A percentile compares a stretch with the other conserved stretches of the same genome.
Evolutionary conservation across 1,284 basidiomycete species (phyloP).

Genomic region (Papiliotrema fonsecae): DNA sequence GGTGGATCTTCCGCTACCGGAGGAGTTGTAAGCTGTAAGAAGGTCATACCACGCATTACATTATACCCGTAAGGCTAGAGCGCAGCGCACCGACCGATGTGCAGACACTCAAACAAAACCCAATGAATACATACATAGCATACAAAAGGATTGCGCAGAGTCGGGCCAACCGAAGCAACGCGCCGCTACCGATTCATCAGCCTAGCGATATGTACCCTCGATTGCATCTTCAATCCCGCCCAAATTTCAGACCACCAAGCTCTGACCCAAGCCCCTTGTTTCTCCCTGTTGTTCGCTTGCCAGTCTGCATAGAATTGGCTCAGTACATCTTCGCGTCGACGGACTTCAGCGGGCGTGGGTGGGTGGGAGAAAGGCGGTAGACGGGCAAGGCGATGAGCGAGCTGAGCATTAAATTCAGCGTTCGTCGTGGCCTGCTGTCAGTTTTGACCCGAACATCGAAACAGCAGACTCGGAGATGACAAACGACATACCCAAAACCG

Average conservation of each 20-base stretch:
- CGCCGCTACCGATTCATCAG: constrained; percentile 17
- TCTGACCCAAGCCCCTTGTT: constrained; percentile 35
- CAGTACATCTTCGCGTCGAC: constrained; percentile 31
- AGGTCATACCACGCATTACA: no score
- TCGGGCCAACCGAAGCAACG: no score
- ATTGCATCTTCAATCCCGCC: constrained; percentile 37
- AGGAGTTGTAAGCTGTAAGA: background rate
- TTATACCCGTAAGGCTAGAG: no score
- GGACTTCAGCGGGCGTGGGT: constrained; percentile 28
- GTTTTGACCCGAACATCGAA: background rate
- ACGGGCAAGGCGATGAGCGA: constrained; percentile 26
- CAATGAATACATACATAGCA: no score
- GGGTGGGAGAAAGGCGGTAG: constrained; percentile 31
- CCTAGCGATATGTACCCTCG: constrained; percentile 23
- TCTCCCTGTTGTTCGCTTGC: constrained; percentile 34
- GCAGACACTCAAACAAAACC: no score
- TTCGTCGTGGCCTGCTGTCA: constrained; percentile 27
- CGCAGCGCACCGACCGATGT: no score
- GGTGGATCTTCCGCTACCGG: constrained; percentile 1
- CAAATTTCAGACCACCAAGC: constrained; percentile 45
- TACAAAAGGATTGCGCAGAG: no score
- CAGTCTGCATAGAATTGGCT: constrained; percentile 44
- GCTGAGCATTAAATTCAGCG: constrained; percentile 33
- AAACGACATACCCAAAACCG: constrained; percentile 39
- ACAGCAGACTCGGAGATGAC: background rate